Evolutionary conservation across 73 alveolate genomes (phyloP).

Genomic region (Stentor coeruleus): DNA sequence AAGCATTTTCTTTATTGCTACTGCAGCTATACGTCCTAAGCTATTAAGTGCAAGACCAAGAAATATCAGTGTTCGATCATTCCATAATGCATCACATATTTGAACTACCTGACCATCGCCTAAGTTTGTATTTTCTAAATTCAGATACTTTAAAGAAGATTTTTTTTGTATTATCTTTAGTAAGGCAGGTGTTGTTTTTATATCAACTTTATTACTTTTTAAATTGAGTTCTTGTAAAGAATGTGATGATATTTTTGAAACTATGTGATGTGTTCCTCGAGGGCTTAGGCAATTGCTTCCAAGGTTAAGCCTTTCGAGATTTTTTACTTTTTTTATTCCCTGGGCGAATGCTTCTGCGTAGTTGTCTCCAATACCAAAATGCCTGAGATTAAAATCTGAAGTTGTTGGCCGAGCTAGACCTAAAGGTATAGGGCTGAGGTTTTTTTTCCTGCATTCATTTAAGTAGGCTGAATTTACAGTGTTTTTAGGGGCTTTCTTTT

Average conservation of each 20-base stretch:
- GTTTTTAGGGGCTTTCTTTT: background rate
- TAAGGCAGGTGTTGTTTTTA: background rate
- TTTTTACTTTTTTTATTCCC: constrained; percentile 8
- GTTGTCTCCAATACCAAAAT: constrained; percentile 16
- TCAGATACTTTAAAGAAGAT: background rate
- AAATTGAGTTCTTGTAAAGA: background rate
- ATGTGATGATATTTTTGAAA: background rate
- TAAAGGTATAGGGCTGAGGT: background rate
- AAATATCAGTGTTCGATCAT: background rate
- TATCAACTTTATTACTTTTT: background rate
- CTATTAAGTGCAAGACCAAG: constrained; percentile 12
- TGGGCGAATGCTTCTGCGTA: constrained; percentile 26
- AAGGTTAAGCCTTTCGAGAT: background rate
- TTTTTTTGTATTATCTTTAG: background rate
- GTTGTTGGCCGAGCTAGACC: background rate
- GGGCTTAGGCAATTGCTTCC: background rate
- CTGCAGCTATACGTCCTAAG: background rate
- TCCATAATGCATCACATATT: background rate
- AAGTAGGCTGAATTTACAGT: background rate
- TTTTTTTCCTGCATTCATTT: background rate
- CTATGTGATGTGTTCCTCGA: background rate
- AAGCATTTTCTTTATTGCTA: background rate
- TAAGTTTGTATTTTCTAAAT: background rate
- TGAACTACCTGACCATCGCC: background rate
- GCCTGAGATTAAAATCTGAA: background rate